Percentiles rank a stretch among this genome's conserved stretches.
These are phyloP conservation scores for Lagenidium giganteum DNA, from an alignment of 352 stramenopile genomes.

Conservation along the genomic window DNA sequence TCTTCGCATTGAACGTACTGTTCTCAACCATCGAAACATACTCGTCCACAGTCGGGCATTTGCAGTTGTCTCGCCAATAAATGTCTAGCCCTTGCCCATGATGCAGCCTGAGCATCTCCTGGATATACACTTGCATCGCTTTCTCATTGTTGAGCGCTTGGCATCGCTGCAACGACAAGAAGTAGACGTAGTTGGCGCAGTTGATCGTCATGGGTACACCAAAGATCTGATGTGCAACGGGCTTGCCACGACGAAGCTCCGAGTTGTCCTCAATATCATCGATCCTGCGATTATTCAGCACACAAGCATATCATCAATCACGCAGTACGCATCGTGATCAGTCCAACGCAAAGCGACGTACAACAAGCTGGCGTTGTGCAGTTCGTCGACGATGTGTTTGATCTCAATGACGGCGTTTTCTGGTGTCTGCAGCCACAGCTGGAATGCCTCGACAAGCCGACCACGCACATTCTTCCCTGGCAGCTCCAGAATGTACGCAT, in stretches of 20 bases:
- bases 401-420: slow-evolving; percentile 49
- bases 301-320: too few species aligned
- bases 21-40: slow-evolving; percentile 93
- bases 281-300: slow-evolving; percentile 48
- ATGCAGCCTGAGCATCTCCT: slow-evolving; percentile 92
- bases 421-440: slow-evolving; percentile 59
- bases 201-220: slow-evolving; percentile 93
- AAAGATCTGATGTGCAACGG: slow-evolving; percentile 94
- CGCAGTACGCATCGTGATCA: too few species aligned
- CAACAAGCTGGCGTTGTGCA: slow-evolving; percentile 94
- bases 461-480: slow-evolving; percentile 82
- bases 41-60: slow-evolving; percentile 85
- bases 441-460: slow-evolving; percentile 84
- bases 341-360: slow-evolving; percentile 16
- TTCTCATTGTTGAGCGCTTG: slow-evolving; percentile 70
- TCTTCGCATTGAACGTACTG: slow-evolving; percentile 47
- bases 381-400: slow-evolving; percentile 89
- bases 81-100: slow-evolving; percentile 93
- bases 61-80: slow-evolving; percentile 84
- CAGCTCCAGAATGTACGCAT: slow-evolving; percentile 73
- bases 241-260: slow-evolving; percentile 87
- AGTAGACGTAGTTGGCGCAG: slow-evolving; percentile 96
- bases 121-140: slow-evolving; percentile 87
- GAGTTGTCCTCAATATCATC: slow-evolving; percentile 97
- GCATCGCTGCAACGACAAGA: slow-evolving; percentile 90